Evolutionary conservation across 169 alveolate species (phyloP).

Genomic region (Eimeria sp.): DNA sequence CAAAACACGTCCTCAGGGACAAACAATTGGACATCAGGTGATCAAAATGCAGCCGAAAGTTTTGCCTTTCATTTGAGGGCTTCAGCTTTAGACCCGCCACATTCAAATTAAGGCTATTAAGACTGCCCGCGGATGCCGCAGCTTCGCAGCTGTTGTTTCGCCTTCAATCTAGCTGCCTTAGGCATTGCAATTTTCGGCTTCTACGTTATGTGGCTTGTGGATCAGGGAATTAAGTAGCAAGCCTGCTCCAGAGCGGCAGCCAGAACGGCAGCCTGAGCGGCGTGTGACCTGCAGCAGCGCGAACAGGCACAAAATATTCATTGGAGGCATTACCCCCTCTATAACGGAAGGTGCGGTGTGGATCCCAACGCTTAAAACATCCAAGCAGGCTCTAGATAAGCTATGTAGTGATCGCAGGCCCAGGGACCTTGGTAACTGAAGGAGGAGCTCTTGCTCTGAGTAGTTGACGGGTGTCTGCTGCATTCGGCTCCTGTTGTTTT

Average conservation of each 20-base stretch:
- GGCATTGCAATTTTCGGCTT: background rate
- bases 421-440: background rate
- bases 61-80: too few relatives aligned
- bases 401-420: background rate
- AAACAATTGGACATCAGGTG: constrained; percentile 47
- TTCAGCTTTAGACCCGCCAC: background rate
- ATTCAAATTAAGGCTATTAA: background rate
- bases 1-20: constrained; percentile 55
- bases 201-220: background rate
- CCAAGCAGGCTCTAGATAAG: background rate
- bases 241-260: constrained; percentile 66
- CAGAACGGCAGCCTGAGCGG: constrained; percentile 60
- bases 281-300: constrained; percentile 71
- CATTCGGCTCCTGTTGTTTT: background rate
- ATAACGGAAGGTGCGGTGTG: constrained; percentile 48
- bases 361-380: background rate
- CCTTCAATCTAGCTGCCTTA: background rate
- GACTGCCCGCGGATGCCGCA: background rate
- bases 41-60: background rate
- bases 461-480: background rate
- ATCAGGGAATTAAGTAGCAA: constrained; percentile 57
- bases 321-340: constrained; percentile 66
- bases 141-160: background rate
- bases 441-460: background rate
- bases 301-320: constrained; percentile 60